A percentile compares a stretch with the other conserved stretches of the same genome.
phyloP scores from a whole-genome alignment of 1,284 basidiomycete species.

The Tylopilus sp. region DNA sequence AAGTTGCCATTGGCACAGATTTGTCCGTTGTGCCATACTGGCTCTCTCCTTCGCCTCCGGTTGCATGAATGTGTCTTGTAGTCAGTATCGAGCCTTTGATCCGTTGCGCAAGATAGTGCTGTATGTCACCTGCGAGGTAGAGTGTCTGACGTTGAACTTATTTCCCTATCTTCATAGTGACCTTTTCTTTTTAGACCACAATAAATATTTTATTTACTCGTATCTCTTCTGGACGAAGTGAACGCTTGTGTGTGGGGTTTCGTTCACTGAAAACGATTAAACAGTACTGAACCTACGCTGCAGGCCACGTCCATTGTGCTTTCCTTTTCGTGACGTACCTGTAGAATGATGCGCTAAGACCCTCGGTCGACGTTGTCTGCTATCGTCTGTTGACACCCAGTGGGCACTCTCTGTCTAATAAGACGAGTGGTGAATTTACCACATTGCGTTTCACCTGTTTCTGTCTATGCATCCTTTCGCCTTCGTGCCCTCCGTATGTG shows the following conservation, averaged over 20 bases:
- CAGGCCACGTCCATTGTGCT: not conserved
- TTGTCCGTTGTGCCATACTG: not conserved
- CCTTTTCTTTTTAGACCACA: constrained; percentile 9
- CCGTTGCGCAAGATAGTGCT: constrained; percentile 26
- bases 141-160: not conserved
- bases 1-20: constrained; percentile 9
- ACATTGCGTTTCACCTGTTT: not conserved
- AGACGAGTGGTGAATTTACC: not conserved
- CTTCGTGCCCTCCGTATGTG: not conserved
- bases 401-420: not conserved
- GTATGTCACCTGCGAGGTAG: constrained; percentile 22
- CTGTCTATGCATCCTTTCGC: constrained; percentile 5
- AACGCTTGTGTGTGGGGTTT: constrained; percentile 5
- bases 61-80: constrained; percentile 9
- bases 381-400: not conserved
- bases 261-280: not conserved
- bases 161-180: constrained; percentile 2
- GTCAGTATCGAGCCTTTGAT: constrained; percentile 2
- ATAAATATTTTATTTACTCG: constrained; percentile 10
- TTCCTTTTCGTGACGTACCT: not conserved
- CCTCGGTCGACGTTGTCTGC: not conserved
- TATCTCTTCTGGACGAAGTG: constrained; percentile 1
- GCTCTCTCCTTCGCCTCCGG: not conserved
- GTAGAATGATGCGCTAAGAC: not conserved
- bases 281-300: not conserved